Base-by-base conservation (phyloP, 176 grass and related monocot species). In the Melocanna baccifera region DNA sequence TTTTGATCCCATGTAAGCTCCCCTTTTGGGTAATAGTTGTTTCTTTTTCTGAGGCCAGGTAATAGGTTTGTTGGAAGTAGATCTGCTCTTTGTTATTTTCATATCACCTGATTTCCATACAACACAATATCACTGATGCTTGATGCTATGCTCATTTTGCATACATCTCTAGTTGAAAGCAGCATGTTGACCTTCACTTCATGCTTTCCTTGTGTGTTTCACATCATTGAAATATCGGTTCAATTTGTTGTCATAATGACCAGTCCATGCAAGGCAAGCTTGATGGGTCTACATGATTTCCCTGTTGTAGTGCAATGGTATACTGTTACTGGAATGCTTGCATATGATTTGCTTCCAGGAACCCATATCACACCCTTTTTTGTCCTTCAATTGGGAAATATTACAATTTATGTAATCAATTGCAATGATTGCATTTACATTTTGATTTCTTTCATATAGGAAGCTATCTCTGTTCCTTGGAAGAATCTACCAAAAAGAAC, bases 401-500 rank as follows among this genome's bases (percentile, higher is more conserved):
- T 73, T 76, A 23, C 1, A 63, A 41, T 63, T 66, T 62, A 1
- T 55, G 73, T 0, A 32, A 46, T 37, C 20, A 66, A 39, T 29
- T 3, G 1, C 22, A 57, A 22, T 41, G 14, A 84, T 10, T 61
- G 28, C 23, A 65, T 58, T 76, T 69, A 53, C 10, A 47, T 63
- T 58, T 12, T 19, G 4, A 51, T 61, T 78, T 41, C 12, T 69
- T 82, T 26, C 15, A 53, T 86, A 46, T 81, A 98, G 91, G 93
- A 98, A 87, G 96, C 96, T 87, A 90, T 91, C 67, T 87, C 78
- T 25, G 65, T 92, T 67, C 78, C 88, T n/a, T 99, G 96, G 96
- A 93, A 57, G 78, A 66, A 84, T 90, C 87, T 96, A 61, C 86
- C 89, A 14, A 94, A 76, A 79, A 96, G 30, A 90, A 89, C 91